phyloP scores from a whole-genome alignment of 495 filamentous ascomycete species.

The Echria macrotheca region DNA sequence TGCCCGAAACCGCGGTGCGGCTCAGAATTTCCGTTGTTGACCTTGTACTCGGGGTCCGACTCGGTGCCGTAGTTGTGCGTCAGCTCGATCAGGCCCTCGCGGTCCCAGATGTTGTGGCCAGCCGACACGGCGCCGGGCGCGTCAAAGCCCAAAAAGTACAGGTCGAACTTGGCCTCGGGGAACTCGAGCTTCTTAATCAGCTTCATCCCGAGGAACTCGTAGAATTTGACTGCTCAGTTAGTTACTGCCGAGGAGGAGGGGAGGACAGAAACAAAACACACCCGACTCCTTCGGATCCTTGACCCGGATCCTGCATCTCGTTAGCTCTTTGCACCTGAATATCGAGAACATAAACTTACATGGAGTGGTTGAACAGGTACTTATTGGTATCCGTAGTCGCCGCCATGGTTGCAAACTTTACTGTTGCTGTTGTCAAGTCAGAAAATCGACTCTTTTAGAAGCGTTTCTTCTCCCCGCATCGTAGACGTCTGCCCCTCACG shows the following conservation, averaged over 20 bases:
- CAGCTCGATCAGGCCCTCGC: conserved; percentile 85
- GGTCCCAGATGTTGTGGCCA: conserved; percentile 67
- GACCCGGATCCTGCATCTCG: conserved; percentile 69
- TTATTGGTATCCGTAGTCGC: conserved; percentile 64
- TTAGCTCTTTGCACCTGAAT: conserved; percentile 26
- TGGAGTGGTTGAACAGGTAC: conserved; percentile 82
- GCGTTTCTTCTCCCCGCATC: too few relatives aligned
- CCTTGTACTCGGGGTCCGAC: conserved; percentile 71
- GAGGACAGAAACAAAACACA: conserved; percentile 23
- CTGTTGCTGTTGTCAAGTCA: too few relatives aligned
- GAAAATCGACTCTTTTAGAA: too few relatives aligned
- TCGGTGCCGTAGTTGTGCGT: conserved; percentile 98
- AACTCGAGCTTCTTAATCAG: conserved; percentile 68
- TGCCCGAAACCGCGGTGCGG: conserved; percentile 88
- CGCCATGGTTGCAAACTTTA: conserved; percentile 61
- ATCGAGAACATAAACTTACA: conserved; percentile 48
- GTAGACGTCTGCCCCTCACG: too few relatives aligned
- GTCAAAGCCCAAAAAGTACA: conserved; percentile 81
- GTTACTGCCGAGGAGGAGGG: not conserved
- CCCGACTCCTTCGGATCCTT: conserved; percentile 85
- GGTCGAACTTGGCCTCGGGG: conserved; percentile 78
- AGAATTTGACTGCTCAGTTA: conserved; percentile 69
- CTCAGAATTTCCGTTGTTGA: conserved; percentile 85
- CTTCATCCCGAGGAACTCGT: conserved; percentile 86
- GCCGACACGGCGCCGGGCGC: conserved; percentile 52